Base-by-base conservation (phyloP, 331 rosid species). In the Acacia concinna region DNA sequence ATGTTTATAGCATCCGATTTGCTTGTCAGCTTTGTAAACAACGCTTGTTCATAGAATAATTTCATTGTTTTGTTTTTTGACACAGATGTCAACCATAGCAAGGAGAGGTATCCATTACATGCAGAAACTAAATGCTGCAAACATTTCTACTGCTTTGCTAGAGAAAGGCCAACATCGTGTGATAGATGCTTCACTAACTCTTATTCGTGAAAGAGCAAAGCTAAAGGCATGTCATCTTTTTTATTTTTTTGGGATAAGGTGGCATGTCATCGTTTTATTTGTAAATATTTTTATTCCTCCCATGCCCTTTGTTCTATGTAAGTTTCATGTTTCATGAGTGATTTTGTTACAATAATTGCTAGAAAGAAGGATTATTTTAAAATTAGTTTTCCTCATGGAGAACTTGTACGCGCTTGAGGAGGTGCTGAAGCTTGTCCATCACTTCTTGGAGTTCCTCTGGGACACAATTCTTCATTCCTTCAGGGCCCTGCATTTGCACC, bases 401-500 rank as follows among this genome's bases (percentile, higher is more conserved):
- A 96, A 86, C 90, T 93, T 31, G 92, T 93, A 71, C 99, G 98
- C 56, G 98, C 98, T 77, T 80, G 91, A 56, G 99, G 99, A 27
- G 99, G 98, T 5, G 82, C 97, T 35, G 32, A 63, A 43, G 98
- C 98, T 28, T 88, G 97, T 3, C 75, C 99, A 20, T 83, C 97
- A 11, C 94, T 96, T 84, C 93, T 96, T 13, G 99, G 98, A 54
- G 94, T 96, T 81, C 99, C 99, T 62, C 65, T 96, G 64, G 99
- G 99, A 79, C 99, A 96, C 52, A 93, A 96, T 87, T 96, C 98
- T 37, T 96, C 99, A 25, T 96, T 96, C 83, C 94, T 96, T 79
- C 99, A 96, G 83, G 99, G 99, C 27, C 99, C 99, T 37, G 98
- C 98, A 20, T 96, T 96, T 88, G 98, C 97, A 1, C 99, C 98